Conservation (phyloP, 495 filamentous ascomycete species). For the Penicillium maclennaniae region DNA sequence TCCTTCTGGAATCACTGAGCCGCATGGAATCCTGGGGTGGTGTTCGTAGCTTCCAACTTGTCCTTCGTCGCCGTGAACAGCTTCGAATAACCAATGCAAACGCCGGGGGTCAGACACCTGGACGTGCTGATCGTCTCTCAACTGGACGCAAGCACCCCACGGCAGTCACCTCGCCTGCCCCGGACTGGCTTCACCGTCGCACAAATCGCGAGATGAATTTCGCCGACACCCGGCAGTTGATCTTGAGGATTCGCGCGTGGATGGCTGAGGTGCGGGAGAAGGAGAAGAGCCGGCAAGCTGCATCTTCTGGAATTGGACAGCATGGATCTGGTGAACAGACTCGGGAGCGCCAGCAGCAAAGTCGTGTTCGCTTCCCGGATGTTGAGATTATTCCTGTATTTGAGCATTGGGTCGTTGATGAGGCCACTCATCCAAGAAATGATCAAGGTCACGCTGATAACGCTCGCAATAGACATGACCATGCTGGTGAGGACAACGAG, state of each 20-base stretch:
- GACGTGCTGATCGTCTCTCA: background rate
- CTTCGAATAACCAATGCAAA: conserved; percentile 7
- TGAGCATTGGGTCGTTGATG: conserved; percentile 20
- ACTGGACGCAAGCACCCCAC: conserved; percentile 20
- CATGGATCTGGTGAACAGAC: background rate
- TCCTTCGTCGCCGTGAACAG: conserved; percentile 22
- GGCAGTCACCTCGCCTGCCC: conserved; percentile 26
- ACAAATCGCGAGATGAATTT: conserved; percentile 31
- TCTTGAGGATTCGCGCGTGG: conserved; percentile 19
- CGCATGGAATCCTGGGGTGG: conserved; percentile 58
- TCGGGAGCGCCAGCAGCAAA: background rate
- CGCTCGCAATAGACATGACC: background rate
- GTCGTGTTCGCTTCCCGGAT: conserved; percentile 50
- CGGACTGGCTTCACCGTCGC: conserved; percentile 29
- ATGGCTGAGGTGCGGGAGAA: conserved; percentile 10
- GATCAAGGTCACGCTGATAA: background rate
- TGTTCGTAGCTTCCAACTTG: conserved; percentile 33
- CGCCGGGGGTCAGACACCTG: background rate
- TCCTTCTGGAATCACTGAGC: conserved; percentile 55
- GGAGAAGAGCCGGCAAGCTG: background rate
- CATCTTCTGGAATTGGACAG: background rate
- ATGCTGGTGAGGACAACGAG: background rate
- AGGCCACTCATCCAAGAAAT: background rate
- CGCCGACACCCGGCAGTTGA: conserved; percentile 24
- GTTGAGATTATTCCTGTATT: conserved; percentile 65